Evolutionary conservation across 1,284 basidiomycete species (phyloP), one percentile per base, ranked within the genome.

Genomic region (Malassezia obtusa): DNA sequence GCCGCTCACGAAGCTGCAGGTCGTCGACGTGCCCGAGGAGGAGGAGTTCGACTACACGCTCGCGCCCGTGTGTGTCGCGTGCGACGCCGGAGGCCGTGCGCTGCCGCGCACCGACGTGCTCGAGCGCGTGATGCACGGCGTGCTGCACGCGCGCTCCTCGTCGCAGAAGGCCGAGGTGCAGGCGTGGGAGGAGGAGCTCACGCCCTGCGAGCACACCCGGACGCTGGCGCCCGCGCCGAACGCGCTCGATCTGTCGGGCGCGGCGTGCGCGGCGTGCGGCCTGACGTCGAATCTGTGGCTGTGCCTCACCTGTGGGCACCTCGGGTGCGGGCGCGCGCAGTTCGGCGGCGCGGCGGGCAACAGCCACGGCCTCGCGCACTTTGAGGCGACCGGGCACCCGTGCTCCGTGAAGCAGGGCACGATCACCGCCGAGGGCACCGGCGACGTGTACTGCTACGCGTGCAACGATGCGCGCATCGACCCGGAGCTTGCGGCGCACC

Each of bases 161-260:
- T 85, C 88, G 0, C 86, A 89, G 49, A 86, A 90, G 68, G 87
- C 84, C 1, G 90, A 96, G 70, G 87, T 99, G 52, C 86, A 95
- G 75, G 87, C 91, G 1, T 99, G 94, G 92, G 89, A 94, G 70
- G 90, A 96, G 75, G 92, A 96, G 70, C 85, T 95, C 28, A 69
- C 79, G 0, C 76, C 87, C 3, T 98, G 92, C 77, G 83, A 88
- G 68, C 92, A 98, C 68, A 87, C 89, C 0, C 77, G 86, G 9
- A 82, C 82, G 12, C 79, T 98, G 0, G 78, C 86, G 46, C 91
- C 52, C 52, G 63, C 53, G 3, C 51, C 59, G 12, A 50, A 44
- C 39, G 56, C 57, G 50, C 64, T 71, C 10, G 61, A 67, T 32
- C 61, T 62, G 1, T 55, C 50, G 12, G 52, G 62, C 3, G 64